A percentile compares a stretch with the other conserved stretches of the same genome.
These are phyloP conservation scores for Ustilago nuda DNA, from an alignment of 1,284 basidiomycete species.

Conservation along the genomic window DNA sequence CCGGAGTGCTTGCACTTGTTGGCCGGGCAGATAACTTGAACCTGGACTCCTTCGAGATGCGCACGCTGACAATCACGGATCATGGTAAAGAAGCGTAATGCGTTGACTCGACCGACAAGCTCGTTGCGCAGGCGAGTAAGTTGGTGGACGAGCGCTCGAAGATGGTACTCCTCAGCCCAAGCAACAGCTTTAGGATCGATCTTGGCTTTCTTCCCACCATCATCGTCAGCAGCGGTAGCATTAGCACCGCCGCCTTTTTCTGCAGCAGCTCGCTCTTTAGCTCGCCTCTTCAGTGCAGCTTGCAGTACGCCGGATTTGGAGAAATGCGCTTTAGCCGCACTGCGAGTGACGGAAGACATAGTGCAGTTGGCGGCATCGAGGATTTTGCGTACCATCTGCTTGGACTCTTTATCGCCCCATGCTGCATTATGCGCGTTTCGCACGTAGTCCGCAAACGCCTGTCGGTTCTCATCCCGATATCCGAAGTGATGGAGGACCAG, in stretches of 20 bases:
- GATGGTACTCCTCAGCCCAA: slow-evolving; percentile 51
- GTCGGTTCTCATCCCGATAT: slow-evolving; percentile 77
- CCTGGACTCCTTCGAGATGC: slow-evolving; percentile 36
- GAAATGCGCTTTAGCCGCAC: slow-evolving; percentile 33
- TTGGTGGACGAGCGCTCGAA: slow-evolving; percentile 53
- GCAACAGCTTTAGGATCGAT: slow-evolving; percentile 38
- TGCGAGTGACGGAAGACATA: slow-evolving; percentile 21
- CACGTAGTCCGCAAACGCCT: slow-evolving; percentile 79
- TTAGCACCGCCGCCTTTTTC: slow-evolving; percentile 28
- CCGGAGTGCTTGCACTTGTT: slow-evolving; percentile 35
- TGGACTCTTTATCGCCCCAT: slow-evolving; percentile 79
- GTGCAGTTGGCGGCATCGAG: slow-evolving; percentile 73
- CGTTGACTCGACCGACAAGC: slow-evolving; percentile 49
- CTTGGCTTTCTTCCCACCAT: slow-evolving; percentile 32
- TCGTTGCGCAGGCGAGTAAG: slow-evolving; percentile 57
- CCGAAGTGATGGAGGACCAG: slow-evolving; percentile 77
- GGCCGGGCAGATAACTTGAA: slow-evolving; percentile 45
- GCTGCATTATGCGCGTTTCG: slow-evolving; percentile 75
- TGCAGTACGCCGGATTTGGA: slow-evolving; percentile 29
- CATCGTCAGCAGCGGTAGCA: slow-evolving; percentile 31
- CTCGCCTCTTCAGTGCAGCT: slow-evolving; percentile 44
- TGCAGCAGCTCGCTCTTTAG: slow-evolving; percentile 35
- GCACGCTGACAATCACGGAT: slow-evolving; percentile 57
- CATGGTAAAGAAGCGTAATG: slow-evolving; percentile 57
- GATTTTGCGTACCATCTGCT: slow-evolving; percentile 74